Conservation (phyloP, 2,329 filamentous ascomycete species). For the Trichoderma sp. region DNA sequence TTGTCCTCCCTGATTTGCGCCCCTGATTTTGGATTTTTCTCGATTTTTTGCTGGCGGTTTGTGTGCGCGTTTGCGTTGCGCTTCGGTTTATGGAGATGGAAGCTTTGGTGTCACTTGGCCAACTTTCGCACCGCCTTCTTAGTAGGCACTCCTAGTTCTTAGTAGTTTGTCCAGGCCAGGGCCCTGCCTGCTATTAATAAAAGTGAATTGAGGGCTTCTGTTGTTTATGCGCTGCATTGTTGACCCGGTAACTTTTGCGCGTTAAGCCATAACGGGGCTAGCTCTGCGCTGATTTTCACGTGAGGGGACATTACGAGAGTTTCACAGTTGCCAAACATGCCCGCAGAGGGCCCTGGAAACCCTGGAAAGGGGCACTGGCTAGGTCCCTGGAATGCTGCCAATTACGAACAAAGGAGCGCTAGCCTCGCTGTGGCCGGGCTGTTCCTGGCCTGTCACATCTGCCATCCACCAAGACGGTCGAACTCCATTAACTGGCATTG, state of each 20-base stretch:
- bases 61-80: neutral
- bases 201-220: neutral
- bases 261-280: neutral
- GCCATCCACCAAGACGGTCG: neutral
- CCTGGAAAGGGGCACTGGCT: slow-evolving; percentile 8
- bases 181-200: slow-evolving; percentile 4
- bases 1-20: neutral
- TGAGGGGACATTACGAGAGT: slow-evolving; percentile 7
- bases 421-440: neutral
- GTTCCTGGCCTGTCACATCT: neutral
- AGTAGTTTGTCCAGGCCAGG: neutral
- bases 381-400: neutral
- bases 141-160: neutral
- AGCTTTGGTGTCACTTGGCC: neutral
- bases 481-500: neutral
- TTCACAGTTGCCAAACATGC: neutral
- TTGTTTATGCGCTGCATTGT: slow-evolving; percentile 15
- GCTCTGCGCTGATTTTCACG: slow-evolving; percentile 14
- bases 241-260: slow-evolving; percentile 12
- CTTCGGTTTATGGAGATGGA: neutral
- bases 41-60: neutral
- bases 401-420: neutral
- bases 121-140: neutral
- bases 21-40: neutral
- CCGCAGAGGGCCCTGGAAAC: neutral